Conservation (phyloP, 768 basidiomycete genomes). For the Pholiota conissans region DNA sequence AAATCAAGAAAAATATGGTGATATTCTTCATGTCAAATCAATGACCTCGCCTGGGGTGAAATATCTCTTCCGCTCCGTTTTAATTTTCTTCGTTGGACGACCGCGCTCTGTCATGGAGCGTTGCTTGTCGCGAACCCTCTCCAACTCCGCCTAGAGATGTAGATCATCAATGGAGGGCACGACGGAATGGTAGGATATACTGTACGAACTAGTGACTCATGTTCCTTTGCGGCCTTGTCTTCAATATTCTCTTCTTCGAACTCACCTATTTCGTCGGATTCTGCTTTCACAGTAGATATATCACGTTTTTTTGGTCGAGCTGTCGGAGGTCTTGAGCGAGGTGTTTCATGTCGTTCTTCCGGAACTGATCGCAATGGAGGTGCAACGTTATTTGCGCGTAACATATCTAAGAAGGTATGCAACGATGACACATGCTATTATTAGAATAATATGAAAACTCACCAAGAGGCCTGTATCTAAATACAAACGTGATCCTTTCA, state of each 20-base stretch:
- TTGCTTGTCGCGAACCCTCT: conserved; percentile 5
- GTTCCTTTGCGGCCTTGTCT: background rate
- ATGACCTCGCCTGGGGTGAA: background rate
- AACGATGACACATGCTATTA: background rate
- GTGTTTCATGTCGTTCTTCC: background rate
- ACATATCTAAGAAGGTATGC: conserved; percentile 3
- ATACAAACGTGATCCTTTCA: background rate
- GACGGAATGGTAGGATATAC: background rate
- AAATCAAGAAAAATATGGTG: too few relatives aligned
- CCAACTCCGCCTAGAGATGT: background rate
- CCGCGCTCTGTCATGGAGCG: background rate
- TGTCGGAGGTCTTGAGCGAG: background rate
- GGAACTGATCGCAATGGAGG: background rate
- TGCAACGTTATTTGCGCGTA: conserved; percentile 6
- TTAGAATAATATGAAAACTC: background rate
- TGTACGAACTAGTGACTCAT: background rate
- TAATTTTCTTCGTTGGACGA: background rate
- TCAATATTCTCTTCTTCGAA: background rate
- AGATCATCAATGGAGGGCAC: background rate
- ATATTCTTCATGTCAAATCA: background rate
- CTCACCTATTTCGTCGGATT: background rate
- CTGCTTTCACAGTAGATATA: background rate
- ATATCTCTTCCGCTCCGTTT: background rate
- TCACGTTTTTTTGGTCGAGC: background rate
- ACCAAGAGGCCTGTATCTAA: background rate